phyloP scores from a whole-genome alignment of 2,329 filamentous ascomycete genomes.

The Bipolaris oryzae region DNA sequence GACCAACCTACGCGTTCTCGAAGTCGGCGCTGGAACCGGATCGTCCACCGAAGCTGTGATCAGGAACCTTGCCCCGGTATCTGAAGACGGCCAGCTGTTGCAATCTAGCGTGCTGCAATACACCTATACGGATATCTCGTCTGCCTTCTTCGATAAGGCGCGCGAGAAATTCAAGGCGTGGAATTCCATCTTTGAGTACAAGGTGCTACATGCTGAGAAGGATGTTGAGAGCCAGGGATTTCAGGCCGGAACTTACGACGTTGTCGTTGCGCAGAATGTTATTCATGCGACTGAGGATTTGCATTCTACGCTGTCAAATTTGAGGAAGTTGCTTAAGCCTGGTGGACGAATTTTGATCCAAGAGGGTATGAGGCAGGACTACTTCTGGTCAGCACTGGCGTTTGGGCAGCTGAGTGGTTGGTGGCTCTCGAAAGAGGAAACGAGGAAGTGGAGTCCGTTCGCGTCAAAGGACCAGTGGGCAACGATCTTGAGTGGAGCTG shows the following conservation, averaged over 20 bases:
- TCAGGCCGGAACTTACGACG: neutral
- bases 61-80: neutral
- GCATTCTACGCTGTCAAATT: neutral
- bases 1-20: neutral
- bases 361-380: neutral
- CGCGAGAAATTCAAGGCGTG: conserved; percentile 7
- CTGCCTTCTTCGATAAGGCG: conserved; percentile 14
- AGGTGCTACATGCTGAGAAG: conserved; percentile 28
- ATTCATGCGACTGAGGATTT: conserved; percentile 1
- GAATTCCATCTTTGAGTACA: conserved; percentile 20
- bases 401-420: conserved; percentile 4
- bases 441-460: neutral
- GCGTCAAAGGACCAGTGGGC: conserved; percentile 1
- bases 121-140: conserved; percentile 15
- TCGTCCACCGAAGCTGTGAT: neutral
- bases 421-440: conserved; percentile 6
- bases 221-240: conserved; percentile 16
- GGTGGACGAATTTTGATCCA: neutral
- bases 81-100: neutral
- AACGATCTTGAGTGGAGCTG: neutral
- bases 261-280: neutral
- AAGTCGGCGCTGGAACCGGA: neutral
- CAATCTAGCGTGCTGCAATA: conserved; percentile 8
- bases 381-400: conserved; percentile 2
- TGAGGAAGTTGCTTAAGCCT: conserved; percentile 1